These are phyloP conservation scores for Rhexocercosporidium sp. DNA, from an alignment of 2,329 filamentous ascomycete genomes.

Conservation along the genomic window DNA sequence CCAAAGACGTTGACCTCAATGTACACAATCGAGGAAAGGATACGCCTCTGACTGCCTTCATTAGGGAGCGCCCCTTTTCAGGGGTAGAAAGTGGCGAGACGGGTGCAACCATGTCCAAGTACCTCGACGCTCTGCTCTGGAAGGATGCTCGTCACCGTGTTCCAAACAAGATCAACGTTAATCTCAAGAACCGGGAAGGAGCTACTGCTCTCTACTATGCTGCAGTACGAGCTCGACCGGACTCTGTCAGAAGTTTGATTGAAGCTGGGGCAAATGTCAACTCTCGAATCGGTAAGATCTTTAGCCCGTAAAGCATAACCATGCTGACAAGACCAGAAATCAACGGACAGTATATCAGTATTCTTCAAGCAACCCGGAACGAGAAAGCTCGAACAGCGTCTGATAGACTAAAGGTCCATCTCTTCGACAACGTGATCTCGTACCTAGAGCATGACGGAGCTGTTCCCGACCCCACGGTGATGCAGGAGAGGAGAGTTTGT, in stretches of 20 bases:
- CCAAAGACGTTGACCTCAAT: slow-evolving; percentile 20
- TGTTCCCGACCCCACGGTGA: not conserved
- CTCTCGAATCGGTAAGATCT: not conserved
- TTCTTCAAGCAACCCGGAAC: slow-evolving; percentile 11
- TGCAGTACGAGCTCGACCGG: slow-evolving; percentile 12
- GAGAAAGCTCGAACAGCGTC: slow-evolving; percentile 1
- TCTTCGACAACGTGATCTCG: slow-evolving; percentile 21
- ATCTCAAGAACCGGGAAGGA: slow-evolving; percentile 21
- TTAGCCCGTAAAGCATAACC: not conserved
- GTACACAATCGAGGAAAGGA: slow-evolving; percentile 4
- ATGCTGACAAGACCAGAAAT: not conserved
- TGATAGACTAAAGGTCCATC: slow-evolving; percentile 3
- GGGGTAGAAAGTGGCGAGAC: slow-evolving; percentile 15
- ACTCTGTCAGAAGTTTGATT: slow-evolving; percentile 21
- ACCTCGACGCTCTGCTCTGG: slow-evolving; percentile 21
- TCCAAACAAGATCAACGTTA: slow-evolving; percentile 24
- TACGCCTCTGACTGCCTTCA: slow-evolving; percentile 11
- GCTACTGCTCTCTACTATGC: slow-evolving; percentile 19
- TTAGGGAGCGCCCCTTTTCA: slow-evolving; percentile 2
- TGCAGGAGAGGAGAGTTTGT: slow-evolving; percentile 10
- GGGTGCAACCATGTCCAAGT: slow-evolving; percentile 26
- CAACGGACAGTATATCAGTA: not conserved
- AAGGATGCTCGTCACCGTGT: slow-evolving; percentile 16
- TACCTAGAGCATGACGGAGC: slow-evolving; percentile 22
- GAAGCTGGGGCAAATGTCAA: slow-evolving; percentile 19